Base-by-base conservation (phyloP, 352 stramenopile species). In the Phytopythium boreale region DNA sequence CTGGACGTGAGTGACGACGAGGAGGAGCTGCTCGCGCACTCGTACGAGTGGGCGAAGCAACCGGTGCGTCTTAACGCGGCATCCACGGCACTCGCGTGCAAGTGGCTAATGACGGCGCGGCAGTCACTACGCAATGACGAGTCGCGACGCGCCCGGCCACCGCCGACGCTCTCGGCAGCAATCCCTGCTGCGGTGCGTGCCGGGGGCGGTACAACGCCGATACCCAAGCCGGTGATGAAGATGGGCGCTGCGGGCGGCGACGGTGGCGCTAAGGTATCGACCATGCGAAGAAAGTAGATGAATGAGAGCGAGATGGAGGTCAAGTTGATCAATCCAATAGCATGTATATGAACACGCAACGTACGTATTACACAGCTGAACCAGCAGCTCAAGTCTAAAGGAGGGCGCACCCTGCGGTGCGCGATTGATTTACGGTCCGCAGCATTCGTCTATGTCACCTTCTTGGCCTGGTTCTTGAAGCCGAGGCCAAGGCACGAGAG, bases 401-500 rank as follows among this genome's bases (percentile, higher is more conserved):
- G 1, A 12, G 47, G 19, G 47, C 24, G 14, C 47, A 36, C 26
- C 24, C 47, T 12, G 47, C 14, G 26, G 26, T 22, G 47, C 55
- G 71, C 65, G 67, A 68, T 70, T 63, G 62, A 77, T 68, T 55
- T 37, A 36, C 24, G 24, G 24, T 36, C 15, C 2, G 4, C 26
- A 36, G 41, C 19, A 15, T 39, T 22, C 29, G 22, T 79, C 82
- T 97, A 98, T 49, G 93, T 98, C 61, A 98, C 92, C 73, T 97
- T 98, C 69, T 97, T 97, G 63, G 89, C 84, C 58, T 98, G 67
- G 77, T 98, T 98, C 79, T 98, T 98, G 77, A 97, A 98, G 36
- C 96, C 96, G 20, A 88, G 89, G 63, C 96, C 96, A 44, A 98
- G 82, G 69, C 96, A 98, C 59, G 92, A 97, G 20, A 98, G 79